Conservation (phyloP, 179 eudicot genomes). For the Nepenthes alata region DNA sequence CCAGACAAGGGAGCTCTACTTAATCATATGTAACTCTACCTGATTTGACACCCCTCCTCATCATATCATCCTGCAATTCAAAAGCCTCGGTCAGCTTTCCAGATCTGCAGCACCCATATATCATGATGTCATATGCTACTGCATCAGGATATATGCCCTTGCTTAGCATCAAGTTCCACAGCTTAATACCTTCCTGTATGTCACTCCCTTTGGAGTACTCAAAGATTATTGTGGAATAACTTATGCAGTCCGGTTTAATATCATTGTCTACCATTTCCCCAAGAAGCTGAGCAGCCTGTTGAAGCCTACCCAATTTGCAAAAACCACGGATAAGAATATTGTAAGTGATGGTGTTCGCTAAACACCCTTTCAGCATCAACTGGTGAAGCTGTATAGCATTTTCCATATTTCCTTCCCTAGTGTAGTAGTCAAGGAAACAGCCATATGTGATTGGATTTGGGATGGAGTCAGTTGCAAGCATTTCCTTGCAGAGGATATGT, state of each 20-base stretch:
- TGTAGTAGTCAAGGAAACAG: constrained; percentile 58
- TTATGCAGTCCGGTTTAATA: constrained; percentile 58
- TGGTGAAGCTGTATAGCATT: constrained; percentile 50
- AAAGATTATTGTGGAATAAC: constrained; percentile 61
- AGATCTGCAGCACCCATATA: constrained; percentile 51
- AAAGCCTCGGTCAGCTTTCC: constrained; percentile 58
- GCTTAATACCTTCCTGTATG: constrained; percentile 37
- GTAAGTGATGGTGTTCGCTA: constrained; percentile 62
- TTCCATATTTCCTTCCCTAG: constrained; percentile 47
- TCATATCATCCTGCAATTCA: constrained; percentile 54
- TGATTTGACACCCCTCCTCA: constrained; percentile 39
- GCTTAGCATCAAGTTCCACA: constrained; percentile 64
- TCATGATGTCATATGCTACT: constrained; percentile 56
- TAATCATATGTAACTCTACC: background rate
- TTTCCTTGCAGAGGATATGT: constrained; percentile 46
- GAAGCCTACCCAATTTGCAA: constrained; percentile 55
- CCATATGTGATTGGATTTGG: constrained; percentile 74
- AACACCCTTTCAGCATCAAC: constrained; percentile 30
- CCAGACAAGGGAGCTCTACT: too few species aligned
- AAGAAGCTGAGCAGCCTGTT: constrained; percentile 41
- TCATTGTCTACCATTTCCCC: constrained; percentile 39
- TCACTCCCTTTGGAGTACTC: constrained; percentile 51
- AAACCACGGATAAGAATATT: constrained; percentile 70
- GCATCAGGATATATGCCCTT: constrained; percentile 54
- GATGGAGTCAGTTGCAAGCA: constrained; percentile 29